Conservation (phyloP, 306 rosid genomes). For the Rosa lucieae region DNA sequence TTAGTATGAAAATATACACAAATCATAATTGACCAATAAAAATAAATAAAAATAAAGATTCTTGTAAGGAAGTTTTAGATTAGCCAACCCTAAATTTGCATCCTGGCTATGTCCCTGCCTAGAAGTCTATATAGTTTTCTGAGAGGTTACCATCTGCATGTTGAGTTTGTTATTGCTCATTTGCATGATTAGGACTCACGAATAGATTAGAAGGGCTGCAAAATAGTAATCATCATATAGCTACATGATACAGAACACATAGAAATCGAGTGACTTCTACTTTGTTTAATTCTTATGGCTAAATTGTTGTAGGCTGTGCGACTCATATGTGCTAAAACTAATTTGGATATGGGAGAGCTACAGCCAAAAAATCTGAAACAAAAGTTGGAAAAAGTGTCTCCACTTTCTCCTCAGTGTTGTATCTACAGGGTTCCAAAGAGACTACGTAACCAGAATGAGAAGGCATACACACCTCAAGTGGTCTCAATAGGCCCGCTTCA, state of each 20-base stretch:
- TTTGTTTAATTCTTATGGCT: neutral
- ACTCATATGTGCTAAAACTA: neutral
- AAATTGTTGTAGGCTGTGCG: neutral
- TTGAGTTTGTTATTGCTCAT: neutral
- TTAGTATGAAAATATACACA: too few species aligned
- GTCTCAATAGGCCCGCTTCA: constrained; percentile 28
- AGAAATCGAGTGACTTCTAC: neutral
- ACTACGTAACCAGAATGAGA: constrained; percentile 16
- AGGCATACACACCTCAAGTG: constrained; percentile 23
- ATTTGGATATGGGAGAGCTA: neutral
- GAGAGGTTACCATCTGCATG: neutral
- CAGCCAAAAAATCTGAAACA: neutral
- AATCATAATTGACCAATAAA: too few species aligned
- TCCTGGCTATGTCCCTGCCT: too few species aligned
- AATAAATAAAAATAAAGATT: too few species aligned
- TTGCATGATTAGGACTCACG: neutral
- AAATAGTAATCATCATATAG: neutral
- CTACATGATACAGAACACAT: neutral
- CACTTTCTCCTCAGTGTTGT: neutral
- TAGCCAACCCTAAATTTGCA: too few species aligned
- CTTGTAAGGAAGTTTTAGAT: too few species aligned
- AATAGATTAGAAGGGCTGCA: neutral
- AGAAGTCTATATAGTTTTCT: too few species aligned
- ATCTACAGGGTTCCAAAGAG: constrained; percentile 14
- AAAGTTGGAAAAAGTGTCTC: neutral